Evolutionary conservation across 257 asterid species (phyloP).

Genomic region (Marsdenia floribunda): DNA sequence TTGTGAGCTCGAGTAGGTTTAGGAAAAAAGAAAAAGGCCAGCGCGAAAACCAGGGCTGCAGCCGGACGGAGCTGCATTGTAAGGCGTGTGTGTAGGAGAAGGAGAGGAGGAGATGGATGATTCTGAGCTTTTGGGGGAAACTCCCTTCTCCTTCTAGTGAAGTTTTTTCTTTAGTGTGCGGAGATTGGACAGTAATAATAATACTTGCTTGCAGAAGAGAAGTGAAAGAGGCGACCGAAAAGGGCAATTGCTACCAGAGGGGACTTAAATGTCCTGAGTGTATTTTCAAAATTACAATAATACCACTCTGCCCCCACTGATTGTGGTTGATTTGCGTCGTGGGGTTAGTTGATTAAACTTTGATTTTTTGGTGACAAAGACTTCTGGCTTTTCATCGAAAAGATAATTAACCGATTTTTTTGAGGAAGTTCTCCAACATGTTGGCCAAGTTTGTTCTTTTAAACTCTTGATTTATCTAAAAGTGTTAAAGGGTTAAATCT

Average conservation of each 20-base stretch:
- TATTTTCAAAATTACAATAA: background rate
- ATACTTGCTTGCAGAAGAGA: background rate
- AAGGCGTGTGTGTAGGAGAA: background rate
- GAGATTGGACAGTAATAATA: constrained; percentile 4
- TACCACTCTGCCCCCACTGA: background rate
- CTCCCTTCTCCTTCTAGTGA: constrained; percentile 5
- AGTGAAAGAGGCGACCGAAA: background rate
- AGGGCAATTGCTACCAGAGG: no score
- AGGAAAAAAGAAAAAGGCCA: constrained; percentile 22
- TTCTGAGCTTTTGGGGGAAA: background rate
- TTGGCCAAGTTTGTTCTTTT: no score
- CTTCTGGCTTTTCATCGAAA: background rate
- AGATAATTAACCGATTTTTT: no score
- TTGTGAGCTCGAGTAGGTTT: constrained; percentile 45
- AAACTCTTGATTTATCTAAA: no score
- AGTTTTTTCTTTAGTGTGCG: background rate
- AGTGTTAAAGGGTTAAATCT: no score
- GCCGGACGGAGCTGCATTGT: constrained; percentile 47
- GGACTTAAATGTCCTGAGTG: constrained; percentile 4
- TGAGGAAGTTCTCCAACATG: no score
- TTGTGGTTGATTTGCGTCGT: background rate
- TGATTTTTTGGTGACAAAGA: constrained; percentile 1
- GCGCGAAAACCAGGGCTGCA: constrained; percentile 23
- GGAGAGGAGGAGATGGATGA: background rate
- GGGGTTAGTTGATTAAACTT: background rate